These are phyloP conservation scores for Fraxinus floribunda DNA, from an alignment of 305 asterid species.

Conservation along the genomic window DNA sequence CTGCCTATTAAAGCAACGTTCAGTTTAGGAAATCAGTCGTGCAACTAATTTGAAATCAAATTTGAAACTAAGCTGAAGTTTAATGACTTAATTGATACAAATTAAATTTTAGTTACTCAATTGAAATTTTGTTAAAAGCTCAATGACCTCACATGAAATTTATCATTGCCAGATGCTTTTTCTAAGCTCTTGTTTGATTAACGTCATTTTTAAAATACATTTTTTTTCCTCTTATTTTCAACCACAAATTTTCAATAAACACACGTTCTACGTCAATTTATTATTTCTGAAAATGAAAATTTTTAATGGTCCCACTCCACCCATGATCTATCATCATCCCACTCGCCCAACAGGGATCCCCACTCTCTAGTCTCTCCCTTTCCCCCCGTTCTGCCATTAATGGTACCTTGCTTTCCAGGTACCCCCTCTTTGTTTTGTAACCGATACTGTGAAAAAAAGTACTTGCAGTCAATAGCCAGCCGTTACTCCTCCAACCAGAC, in stretches of 20 bases:
- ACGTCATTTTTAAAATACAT: too few species aligned
- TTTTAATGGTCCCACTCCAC: neutral
- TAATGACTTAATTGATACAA: neutral
- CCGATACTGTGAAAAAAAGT: neutral
- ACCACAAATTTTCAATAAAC: too few species aligned
- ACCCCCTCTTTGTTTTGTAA: slow-evolving; percentile 23
- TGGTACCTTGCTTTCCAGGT: slow-evolving; percentile 31
- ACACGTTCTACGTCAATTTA: too few species aligned
- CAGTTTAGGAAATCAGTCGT: neutral
- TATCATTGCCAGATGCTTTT: neutral
- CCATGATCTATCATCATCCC: slow-evolving; percentile 21
- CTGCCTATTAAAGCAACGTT: neutral
- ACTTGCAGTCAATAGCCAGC: neutral
- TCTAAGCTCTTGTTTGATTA: too few species aligned
- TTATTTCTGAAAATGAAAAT: too few species aligned
- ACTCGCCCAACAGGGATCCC: slow-evolving; percentile 1
- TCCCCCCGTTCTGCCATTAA: slow-evolving; percentile 16
- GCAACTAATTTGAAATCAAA: neutral
- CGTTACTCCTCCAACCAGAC: slow-evolving; percentile 38
- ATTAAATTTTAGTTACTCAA: neutral
- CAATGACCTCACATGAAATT: neutral
- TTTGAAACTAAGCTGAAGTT: neutral
- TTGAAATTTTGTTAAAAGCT: neutral
- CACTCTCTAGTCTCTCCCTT: neutral
- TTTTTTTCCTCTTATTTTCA: too few species aligned